These are phyloP conservation scores for Tephrocybe sp. DNA, from an alignment of 768 basidiomycete species.

Conservation along the genomic window DNA sequence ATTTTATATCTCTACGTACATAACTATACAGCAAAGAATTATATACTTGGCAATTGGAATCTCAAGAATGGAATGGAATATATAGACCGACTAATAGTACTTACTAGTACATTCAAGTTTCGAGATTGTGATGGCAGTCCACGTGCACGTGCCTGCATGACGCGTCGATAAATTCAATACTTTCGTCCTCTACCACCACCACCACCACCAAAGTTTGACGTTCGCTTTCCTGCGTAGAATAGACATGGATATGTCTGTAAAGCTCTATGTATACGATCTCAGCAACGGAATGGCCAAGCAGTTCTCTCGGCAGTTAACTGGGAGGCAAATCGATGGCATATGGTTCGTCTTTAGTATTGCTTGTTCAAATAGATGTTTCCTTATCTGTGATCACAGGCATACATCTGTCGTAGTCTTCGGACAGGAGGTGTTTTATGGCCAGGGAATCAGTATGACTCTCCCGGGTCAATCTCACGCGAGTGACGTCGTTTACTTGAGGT, in stretches of 20 bases:
- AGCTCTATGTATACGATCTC: slow-evolving; percentile 90
- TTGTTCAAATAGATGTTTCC: background rate
- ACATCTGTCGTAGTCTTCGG: slow-evolving; percentile 88
- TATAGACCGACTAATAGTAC: no score
- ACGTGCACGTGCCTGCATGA: background rate
- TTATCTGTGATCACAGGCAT: slow-evolving; percentile 58
- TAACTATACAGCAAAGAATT: no score
- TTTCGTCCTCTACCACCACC: background rate
- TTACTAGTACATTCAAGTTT: no score
- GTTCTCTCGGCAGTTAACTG: slow-evolving; percentile 78
- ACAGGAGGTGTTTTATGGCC: slow-evolving; percentile 88
- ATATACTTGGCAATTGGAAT: no score
- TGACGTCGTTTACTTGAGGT: slow-evolving; percentile 10
- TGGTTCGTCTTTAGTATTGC: slow-evolving; percentile 49
- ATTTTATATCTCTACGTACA: no score
- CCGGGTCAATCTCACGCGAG: slow-evolving; percentile 86
- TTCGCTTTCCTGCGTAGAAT: no score
- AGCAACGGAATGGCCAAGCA: slow-evolving; percentile 82
- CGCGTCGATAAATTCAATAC: background rate
- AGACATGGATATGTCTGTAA: slow-evolving; percentile 45
- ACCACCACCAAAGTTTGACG: no score
- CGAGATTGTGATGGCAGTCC: no score
- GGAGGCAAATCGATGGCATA: slow-evolving; percentile 89
- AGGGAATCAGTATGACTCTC: slow-evolving; percentile 66
- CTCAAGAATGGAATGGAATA: no score